Conservation (phyloP, 2,329 filamentous ascomycete species). For the Hypomyces perniciosus region DNA sequence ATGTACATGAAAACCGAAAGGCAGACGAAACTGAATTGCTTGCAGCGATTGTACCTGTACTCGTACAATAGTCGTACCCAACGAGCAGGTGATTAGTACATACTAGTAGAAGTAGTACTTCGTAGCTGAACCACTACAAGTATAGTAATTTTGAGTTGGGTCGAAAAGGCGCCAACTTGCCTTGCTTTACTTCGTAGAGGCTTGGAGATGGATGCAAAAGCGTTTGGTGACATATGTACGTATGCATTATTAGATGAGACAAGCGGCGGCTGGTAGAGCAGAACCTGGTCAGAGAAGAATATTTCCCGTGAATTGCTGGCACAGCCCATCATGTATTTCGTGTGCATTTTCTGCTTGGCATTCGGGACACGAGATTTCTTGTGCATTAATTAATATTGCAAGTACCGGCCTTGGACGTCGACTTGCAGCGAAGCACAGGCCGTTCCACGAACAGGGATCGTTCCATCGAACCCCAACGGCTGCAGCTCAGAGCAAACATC, state of each 20-base stretch:
- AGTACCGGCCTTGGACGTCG: not conserved
- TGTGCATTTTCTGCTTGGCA: not conserved
- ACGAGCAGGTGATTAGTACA: no score
- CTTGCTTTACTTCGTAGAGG: not conserved
- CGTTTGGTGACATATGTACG: no score
- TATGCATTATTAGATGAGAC: not conserved
- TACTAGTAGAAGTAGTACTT: no score
- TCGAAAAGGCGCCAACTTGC: not conserved
- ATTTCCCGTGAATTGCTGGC: not conserved
- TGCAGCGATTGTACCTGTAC: no score
- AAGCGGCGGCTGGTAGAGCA: not conserved
- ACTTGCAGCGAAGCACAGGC: not conserved
- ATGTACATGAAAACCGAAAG: no score
- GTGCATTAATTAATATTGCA: not conserved
- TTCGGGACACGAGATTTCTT: not conserved
- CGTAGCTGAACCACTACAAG: no score
- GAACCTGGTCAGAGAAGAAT: not conserved
- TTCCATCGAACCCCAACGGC: not conserved
- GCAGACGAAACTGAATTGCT: no score
- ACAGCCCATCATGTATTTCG: not conserved
- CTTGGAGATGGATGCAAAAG: not conserved
- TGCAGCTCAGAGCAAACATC: not conserved
- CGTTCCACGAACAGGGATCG: conserved; percentile 1
- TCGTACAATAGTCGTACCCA: no score
- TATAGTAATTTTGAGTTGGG: not conserved